Base-by-base conservation (phyloP, 345 rosid genomes). In the Pseudoturritis turrita region DNA sequence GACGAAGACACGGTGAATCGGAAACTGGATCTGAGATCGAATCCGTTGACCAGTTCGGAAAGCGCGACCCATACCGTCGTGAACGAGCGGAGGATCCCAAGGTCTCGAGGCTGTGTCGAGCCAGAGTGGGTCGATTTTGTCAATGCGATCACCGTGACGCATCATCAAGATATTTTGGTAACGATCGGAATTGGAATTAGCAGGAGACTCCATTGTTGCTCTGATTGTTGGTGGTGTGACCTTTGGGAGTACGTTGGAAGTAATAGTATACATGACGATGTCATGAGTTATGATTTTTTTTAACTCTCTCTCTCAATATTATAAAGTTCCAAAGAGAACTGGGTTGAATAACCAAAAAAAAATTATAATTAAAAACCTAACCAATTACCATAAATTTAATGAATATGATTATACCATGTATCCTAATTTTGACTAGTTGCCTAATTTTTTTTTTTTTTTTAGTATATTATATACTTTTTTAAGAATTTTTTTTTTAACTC, bases 121-220 rank as follows among this genome's bases (percentile, higher is more conserved):
- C 92, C 96, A 92, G 13, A 58, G 52, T 1, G 81, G 84, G 1
- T 85, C 80, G 69, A 78, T 28, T 73, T 74, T 79, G 78, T 89
- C 96, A 21, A 86, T 59, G 22, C 96, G 92, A 64, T 89, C 92
- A 17, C 95, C 96, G 76, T 89, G 98, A 59, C 98, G 81, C 91
- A 92, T 82, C 23, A 92, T 88, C 70, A 92, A 61, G 43, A 92
- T 82, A 74, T 85, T 79, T 51, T 89, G 97, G 69, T 45, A 54
- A 11, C 52, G 15, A 50, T 49, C 31, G 14, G 0, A 5, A 8
- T 36, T 49, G 5, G 31, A 26, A 10, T 49, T 37, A n/a, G 37
- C 11, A 66, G 51, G 3, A 54, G 40, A 56, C 29, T 44, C 72
- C 72, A 68, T 68, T 54, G 62, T 12, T 67, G 62, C 72, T 53